Conservation (phyloP, 441 rosid genomes). For the Erodium chrysanthum region DNA sequence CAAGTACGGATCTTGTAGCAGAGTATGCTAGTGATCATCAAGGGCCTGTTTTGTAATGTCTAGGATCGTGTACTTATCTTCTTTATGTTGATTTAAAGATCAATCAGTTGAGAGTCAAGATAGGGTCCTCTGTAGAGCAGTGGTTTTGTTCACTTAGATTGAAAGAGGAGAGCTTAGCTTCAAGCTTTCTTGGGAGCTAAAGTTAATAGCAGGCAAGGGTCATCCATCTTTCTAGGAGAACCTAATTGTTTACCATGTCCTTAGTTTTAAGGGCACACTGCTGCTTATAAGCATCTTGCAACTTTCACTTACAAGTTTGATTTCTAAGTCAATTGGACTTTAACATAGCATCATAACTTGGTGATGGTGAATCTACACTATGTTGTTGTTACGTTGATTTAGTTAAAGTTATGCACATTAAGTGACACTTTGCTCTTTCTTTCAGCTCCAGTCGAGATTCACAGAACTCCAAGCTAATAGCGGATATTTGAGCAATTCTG, state of each 20-base stretch:
- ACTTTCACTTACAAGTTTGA: too few species aligned
- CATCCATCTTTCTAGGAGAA: neutral
- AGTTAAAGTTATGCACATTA: neutral
- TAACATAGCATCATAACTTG: too few species aligned
- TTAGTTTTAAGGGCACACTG: neutral
- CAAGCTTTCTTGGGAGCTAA: neutral
- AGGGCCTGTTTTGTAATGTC: too few species aligned
- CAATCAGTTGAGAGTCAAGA: neutral
- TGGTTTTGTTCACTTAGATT: neutral
- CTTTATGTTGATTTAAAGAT: neutral
- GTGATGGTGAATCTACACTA: too few species aligned
- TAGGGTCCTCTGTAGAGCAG: neutral
- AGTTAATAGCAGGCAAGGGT: neutral
- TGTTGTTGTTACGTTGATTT: neutral
- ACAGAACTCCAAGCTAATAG: constrained; percentile 30
- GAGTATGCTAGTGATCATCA: too few species aligned
- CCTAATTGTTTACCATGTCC: neutral
- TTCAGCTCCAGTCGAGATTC: constrained; percentile 31
- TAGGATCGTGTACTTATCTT: too few species aligned
- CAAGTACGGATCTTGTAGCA: neutral
- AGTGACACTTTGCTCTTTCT: neutral
- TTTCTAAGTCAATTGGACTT: too few species aligned
- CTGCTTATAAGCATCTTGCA: neutral
- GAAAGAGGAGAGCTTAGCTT: neutral
- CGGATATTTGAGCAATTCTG: constrained; percentile 22